Percentiles rank a stretch among this genome's conserved stretches.
Evolutionary conservation across 2,329 filamentous ascomycete species (phyloP).

Genomic region (Colletotrichum plurivorum): DNA sequence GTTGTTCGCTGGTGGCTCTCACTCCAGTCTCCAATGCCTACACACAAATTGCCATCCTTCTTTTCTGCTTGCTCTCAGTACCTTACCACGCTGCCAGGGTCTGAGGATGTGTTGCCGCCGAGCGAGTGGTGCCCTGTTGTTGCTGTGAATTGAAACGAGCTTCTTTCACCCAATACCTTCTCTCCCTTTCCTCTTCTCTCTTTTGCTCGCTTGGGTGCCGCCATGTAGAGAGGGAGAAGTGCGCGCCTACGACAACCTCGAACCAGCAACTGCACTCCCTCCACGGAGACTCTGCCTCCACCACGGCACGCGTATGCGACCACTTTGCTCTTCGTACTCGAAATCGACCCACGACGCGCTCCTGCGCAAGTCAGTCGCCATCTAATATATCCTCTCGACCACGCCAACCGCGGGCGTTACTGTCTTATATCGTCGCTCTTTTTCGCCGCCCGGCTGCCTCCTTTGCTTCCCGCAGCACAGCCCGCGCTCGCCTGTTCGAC

Average conservation of each 20-base stretch:
- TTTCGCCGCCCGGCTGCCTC: conserved; percentile 36
- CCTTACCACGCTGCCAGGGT: conserved; percentile 14
- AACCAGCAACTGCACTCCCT: neutral
- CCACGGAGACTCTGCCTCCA: neutral
- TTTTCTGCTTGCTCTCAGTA: conserved; percentile 7
- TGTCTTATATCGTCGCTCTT: conserved; percentile 21
- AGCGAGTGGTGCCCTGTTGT: neutral
- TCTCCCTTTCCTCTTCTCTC: conserved; percentile 7
- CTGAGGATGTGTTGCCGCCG: conserved; percentile 6
- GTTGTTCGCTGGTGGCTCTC: neutral
- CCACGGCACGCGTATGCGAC: neutral
- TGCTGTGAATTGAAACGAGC: conserved; percentile 9
- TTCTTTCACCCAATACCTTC: conserved; percentile 8
- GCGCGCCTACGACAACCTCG: conserved; percentile 1
- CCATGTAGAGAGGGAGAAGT: conserved; percentile 22
- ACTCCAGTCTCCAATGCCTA: neutral
- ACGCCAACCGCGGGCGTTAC: conserved; percentile 2
- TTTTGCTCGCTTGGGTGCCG: conserved; percentile 15
- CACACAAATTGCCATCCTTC: neutral
- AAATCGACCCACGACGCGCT: conserved; percentile 26
- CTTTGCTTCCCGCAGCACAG: conserved; percentile 19
- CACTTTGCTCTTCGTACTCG: conserved; percentile 8
- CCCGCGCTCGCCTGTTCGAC: conserved; percentile 15
- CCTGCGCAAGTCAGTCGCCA: neutral
- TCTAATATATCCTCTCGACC: conserved; percentile 11